Percentiles rank a stretch among this genome's conserved stretches.
Conservation (phyloP, 2,329 filamentous ascomycete species). For the Trichoderma oligosporum region DNA sequence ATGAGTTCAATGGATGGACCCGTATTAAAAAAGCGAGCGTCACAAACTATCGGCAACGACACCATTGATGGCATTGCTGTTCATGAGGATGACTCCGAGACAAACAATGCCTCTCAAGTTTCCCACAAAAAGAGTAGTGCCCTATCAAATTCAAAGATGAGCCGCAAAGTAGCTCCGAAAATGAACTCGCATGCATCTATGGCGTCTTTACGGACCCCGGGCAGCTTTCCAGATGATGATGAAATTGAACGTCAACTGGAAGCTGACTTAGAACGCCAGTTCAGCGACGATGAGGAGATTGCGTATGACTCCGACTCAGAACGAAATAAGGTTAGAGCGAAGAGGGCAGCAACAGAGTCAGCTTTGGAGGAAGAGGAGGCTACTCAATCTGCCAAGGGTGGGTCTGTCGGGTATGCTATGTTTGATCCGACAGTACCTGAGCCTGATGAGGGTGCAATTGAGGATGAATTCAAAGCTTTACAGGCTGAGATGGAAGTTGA, state of each 20-base stretch:
- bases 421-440: constrained; percentile 47
- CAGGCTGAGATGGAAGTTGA: constrained; percentile 48
- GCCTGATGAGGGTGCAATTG: constrained; percentile 46
- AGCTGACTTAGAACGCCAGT: constrained; percentile 57
- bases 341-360: constrained; percentile 29
- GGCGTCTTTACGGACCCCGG: constrained; percentile 41
- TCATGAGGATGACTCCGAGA: constrained; percentile 38
- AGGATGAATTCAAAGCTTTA: constrained; percentile 49
- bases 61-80: constrained; percentile 39
- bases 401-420: constrained; percentile 47
- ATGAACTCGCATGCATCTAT: constrained; percentile 46
- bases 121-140: constrained; percentile 40
- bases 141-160: constrained; percentile 37
- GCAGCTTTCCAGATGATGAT: constrained; percentile 53
- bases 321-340: constrained; percentile 33
- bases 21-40: constrained; percentile 57
- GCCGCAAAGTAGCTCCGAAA: constrained; percentile 42
- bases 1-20: constrained; percentile 44
- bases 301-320: constrained; percentile 46
- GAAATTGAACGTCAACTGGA: constrained; percentile 64
- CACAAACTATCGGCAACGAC: constrained; percentile 46
- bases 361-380: constrained; percentile 30
- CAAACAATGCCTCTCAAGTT: constrained; percentile 36
- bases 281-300: constrained; percentile 52
- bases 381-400: constrained; percentile 23